Evolutionary conservation across 2,329 filamentous ascomycete genomes (phyloP), one percentile per base, ranked within the genome.

Genomic region (Emydomyces testavorans): DNA sequence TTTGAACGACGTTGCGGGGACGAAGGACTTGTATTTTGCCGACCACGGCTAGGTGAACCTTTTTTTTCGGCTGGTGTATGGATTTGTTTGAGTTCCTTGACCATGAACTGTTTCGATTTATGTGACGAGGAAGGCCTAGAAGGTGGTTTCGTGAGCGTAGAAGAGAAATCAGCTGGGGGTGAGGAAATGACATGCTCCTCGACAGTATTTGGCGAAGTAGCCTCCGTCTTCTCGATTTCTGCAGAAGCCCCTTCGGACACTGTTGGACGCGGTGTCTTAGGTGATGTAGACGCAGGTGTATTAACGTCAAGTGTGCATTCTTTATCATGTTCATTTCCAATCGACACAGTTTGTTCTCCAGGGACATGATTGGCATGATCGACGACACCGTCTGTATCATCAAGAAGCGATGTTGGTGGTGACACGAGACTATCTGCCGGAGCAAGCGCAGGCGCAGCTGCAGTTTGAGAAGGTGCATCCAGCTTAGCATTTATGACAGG

Each of bases 201-300:
- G 10, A 8, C 21, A 4, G 18, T 35, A 34, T 37, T 20, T 15
- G 28, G 21, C 16, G 26, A 4, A 28, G 21, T 13, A 23, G 21
- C n/a, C 42, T 40, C 28, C 18, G 6, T 32, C 43, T 23, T 46
- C 34, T 16, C 21, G 24, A 18, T 23, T 40, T n/a, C n/a, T 21
- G 39, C 23, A 15, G 47, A 63, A 56, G 46, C 65, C 60, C 44
- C 7, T 16, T 47, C 36, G 2, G n/a, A 26, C 8, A 37, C 65
- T 20, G 67, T 62, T 52, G 70, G 69, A 34, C 66, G 66, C 24
- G 69, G 71, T 6, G 66, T 69, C 39, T 70, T 66, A 8, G 66
- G 64, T 34, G 68, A 71, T 37, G 60, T 65, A 2, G 65, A 64
- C 20, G 60, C 63, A 8, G 67, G 60, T n/a, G 66, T 65, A 52